phyloP scores from a whole-genome alignment of 2,329 filamentous ascomycete genomes.

The Nothomitra cinnamomea region DNA sequence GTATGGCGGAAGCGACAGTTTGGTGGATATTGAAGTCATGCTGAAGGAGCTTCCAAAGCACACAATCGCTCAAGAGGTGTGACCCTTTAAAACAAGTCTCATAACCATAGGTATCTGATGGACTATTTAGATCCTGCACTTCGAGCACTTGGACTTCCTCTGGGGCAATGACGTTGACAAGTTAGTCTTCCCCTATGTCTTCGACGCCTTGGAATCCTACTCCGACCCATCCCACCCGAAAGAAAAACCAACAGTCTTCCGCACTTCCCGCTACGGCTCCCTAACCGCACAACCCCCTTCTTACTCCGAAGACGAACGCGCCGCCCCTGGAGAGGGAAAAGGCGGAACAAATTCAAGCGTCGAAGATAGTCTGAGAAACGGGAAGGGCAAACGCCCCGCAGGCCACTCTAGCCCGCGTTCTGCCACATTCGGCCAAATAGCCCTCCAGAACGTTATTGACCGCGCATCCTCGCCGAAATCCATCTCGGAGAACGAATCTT shows the following conservation, averaged over 20 bases:
- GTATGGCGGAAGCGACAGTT: constrained; percentile 82
- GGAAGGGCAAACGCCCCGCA: neutral
- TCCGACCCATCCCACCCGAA: constrained; percentile 26
- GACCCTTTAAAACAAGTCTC: neutral
- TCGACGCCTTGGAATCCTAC: constrained; percentile 66
- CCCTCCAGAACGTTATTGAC: no score
- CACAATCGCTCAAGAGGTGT: constrained; percentile 5
- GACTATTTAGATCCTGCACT: constrained; percentile 53
- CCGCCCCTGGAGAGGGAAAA: neutral
- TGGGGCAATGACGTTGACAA: constrained; percentile 77
- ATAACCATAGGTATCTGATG: no score
- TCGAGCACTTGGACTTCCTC: constrained; percentile 91
- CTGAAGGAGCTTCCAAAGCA: constrained; percentile 3
- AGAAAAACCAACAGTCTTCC: neutral
- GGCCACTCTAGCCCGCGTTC: no score
- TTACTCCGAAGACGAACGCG: constrained; percentile 10
- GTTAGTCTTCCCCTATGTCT: constrained; percentile 80
- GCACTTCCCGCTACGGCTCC: neutral
- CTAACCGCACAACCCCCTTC: constrained; percentile 6
- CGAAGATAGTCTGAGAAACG: neutral
- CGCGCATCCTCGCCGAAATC: no score
- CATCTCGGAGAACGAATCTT: neutral
- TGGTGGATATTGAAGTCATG: constrained; percentile 63
- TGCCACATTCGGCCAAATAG: neutral
- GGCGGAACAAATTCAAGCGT: neutral